Evolutionary conservation across 768 basidiomycete genomes (phyloP).

Genomic region (Suillus clintonianus): DNA sequence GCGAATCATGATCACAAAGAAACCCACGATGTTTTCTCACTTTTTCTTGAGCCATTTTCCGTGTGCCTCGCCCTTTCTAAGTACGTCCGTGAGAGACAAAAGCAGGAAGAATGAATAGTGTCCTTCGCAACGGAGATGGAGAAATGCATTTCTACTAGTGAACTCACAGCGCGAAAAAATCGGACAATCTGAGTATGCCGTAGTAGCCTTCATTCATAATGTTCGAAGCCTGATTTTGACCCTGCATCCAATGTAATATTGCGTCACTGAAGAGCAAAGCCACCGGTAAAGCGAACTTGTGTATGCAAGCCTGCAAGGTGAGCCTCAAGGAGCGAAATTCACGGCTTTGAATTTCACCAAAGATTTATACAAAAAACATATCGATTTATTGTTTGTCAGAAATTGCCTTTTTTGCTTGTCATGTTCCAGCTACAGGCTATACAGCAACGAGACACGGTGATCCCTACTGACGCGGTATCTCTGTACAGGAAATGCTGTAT

Average conservation of each 20-base stretch:
- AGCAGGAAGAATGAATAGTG: slow-evolving; percentile 5
- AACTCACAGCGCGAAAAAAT: slow-evolving; percentile 20
- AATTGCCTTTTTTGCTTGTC: not conserved
- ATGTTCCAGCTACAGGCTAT: not conserved
- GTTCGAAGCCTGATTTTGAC: not conserved
- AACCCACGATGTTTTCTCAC: slow-evolving; percentile 19
- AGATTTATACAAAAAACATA: not conserved
- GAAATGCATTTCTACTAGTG: not conserved
- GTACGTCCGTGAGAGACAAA: slow-evolving; percentile 12
- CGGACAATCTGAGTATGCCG: slow-evolving; percentile 13
- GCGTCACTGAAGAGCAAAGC: not conserved
- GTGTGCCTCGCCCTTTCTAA: slow-evolving; percentile 16
- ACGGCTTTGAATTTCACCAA: not conserved
- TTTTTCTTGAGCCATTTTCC: slow-evolving; percentile 11
- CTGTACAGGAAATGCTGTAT: not conserved
- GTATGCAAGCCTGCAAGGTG: too few species aligned
- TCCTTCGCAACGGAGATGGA: slow-evolving; percentile 1
- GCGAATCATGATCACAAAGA: slow-evolving; percentile 4
- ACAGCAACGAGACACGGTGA: too few species aligned
- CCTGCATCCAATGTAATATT: not conserved
- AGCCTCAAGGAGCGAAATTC: not conserved
- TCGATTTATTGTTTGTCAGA: not conserved
- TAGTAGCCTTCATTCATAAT: not conserved
- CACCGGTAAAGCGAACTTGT: not conserved
- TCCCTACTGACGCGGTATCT: not conserved